Percentiles rank a stretch among this genome's conserved stretches.
phyloP scores from a whole-genome alignment of 139 green algal species.

The Chlorella ohadii region DNA sequence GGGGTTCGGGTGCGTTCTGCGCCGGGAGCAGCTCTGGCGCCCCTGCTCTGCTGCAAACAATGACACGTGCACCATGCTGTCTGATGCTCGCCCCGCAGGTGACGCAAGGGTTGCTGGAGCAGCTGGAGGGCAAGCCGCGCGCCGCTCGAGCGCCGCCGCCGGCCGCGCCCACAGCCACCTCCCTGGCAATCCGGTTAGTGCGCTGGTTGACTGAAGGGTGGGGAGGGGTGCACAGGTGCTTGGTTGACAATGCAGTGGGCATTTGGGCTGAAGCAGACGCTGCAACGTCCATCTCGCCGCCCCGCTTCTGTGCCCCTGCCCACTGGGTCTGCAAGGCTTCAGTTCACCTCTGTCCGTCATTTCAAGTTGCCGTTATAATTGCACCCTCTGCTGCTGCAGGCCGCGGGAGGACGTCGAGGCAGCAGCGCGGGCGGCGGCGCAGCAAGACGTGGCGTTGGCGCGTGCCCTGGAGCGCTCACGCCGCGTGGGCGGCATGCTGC shows the following conservation, averaged over 20 bases:
- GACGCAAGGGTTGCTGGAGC: constrained; percentile 29
- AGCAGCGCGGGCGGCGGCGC: neutral
- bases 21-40: neutral
- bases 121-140: constrained; percentile 31
- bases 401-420: neutral
- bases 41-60: neutral
- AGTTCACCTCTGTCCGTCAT: too few species aligned
- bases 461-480: constrained; percentile 41
- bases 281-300: too few species aligned
- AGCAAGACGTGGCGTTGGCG: constrained; percentile 24
- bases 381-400: too few species aligned
- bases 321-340: too few species aligned
- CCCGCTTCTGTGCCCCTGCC: too few species aligned
- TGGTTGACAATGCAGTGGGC: too few species aligned
- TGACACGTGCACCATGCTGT: neutral
- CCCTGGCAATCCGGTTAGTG: neutral
- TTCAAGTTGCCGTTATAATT: too few species aligned
- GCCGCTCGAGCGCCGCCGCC: neutral
- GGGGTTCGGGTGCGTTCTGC: constrained; percentile 11
- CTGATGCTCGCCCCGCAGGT: constrained; percentile 13
- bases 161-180: too few species aligned
- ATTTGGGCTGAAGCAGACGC: too few species aligned
- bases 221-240: too few species aligned
- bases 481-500: constrained; percentile 55
- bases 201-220: too few species aligned